Evolutionary conservation across 805 yeast genomes (phyloP).

Genomic region (Starmerella riodocensis): DNA sequence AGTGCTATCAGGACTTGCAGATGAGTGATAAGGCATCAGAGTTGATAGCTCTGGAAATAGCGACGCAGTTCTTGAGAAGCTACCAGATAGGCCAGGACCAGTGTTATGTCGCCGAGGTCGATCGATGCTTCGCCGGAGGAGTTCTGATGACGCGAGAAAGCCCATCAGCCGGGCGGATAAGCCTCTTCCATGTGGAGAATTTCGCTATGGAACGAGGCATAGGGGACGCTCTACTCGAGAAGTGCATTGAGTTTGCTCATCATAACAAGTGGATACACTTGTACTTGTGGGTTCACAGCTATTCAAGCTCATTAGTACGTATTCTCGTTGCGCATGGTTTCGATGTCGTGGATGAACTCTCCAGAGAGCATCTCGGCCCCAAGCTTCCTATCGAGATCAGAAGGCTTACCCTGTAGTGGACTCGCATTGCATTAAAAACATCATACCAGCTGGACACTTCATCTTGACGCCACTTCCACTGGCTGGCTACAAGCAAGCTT

Average conservation of each 20-base stretch:
- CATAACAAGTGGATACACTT: background rate
- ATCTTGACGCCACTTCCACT: too few species aligned
- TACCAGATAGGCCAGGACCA: background rate
- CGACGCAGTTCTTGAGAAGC: background rate
- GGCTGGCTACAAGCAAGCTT: too few species aligned
- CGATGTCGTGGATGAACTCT: too few species aligned
- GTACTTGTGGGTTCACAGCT: slow-evolving; percentile 8
- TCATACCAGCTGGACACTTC: too few species aligned
- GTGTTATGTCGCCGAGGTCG: slow-evolving; percentile 7
- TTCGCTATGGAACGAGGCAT: slow-evolving; percentile 6
- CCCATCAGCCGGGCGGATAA: background rate
- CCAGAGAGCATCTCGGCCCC: too few species aligned
- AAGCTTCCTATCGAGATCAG: too few species aligned
- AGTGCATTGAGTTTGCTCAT: slow-evolving; percentile 2
- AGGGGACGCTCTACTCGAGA: slow-evolving; percentile 1
- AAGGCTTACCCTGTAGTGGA: too few species aligned
- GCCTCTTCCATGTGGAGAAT: slow-evolving; percentile 5
- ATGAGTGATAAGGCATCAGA: slow-evolving; percentile 3
- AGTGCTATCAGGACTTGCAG: background rate
- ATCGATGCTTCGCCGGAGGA: slow-evolving; percentile 3
- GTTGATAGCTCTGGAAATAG: background rate
- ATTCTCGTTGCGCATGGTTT: too few species aligned
- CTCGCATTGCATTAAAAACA: too few species aligned
- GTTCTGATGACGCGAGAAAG: slow-evolving; percentile 1
- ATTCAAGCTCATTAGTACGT: too few species aligned